phyloP scores from a whole-genome alignment of 2,329 filamentous ascomycete species.

The Botrytis hyacinthi region DNA sequence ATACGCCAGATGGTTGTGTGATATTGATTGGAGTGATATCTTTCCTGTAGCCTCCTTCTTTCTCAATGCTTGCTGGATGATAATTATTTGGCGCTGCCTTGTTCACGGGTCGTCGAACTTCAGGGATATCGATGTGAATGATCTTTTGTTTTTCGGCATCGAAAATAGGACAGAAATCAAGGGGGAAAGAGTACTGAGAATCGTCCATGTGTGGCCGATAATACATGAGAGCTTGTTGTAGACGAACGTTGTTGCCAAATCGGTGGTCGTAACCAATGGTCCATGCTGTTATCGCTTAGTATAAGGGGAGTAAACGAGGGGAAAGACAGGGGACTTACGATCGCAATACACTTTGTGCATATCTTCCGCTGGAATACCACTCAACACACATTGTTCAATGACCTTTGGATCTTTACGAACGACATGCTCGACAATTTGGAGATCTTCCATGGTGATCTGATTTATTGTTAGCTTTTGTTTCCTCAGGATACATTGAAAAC shows the following conservation, averaged over 20 bases:
- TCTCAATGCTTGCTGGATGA: constrained; percentile 68
- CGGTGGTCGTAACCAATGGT: constrained; percentile 93
- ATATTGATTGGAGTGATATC: constrained; percentile 86
- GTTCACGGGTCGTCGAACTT: constrained; percentile 71
- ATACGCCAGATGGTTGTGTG: constrained; percentile 84
- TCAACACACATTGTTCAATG: constrained; percentile 83
- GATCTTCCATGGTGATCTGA: constrained; percentile 86
- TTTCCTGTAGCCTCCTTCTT: constrained; percentile 70
- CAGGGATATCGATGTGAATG: constrained; percentile 62
- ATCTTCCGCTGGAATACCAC: constrained; percentile 75
- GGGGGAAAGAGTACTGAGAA: constrained; percentile 84
- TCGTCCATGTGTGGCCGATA: constrained; percentile 83
- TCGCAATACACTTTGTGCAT: constrained; percentile 98
- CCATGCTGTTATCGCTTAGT: constrained; percentile 59
- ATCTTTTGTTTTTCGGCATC: constrained; percentile 72
- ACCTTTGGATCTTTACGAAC: constrained; percentile 77
- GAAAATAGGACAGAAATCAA: constrained; percentile 93
- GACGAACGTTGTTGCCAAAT: constrained; percentile 72
- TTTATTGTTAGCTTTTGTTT: constrained; percentile 23
- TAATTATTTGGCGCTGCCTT: constrained; percentile 76
- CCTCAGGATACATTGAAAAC: constrained; percentile 28
- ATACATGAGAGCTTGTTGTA: constrained; percentile 95
- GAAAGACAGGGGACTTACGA: constrained; percentile 49
- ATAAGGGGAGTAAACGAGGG: constrained; percentile 1
- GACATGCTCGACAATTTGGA: constrained; percentile 74